These are phyloP conservation scores for Harringtonia aguacate DNA, from an alignment of 2,329 filamentous ascomycete genomes.

Conservation along the genomic window DNA sequence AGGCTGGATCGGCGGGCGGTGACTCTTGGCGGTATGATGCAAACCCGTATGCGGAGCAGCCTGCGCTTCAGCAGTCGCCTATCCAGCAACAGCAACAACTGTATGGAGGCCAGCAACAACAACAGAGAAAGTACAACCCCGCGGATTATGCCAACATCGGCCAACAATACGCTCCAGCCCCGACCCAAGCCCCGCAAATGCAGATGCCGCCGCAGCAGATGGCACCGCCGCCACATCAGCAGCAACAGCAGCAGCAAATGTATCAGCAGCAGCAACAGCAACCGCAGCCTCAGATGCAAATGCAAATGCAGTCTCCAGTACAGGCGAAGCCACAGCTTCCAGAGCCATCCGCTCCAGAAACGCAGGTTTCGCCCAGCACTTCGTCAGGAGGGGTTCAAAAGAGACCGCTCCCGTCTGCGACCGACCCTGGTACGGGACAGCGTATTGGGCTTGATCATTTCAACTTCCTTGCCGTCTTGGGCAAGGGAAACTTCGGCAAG, in stretches of 20 bases:
- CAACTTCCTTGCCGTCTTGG: constrained; percentile 95
- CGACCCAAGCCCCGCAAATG: constrained; percentile 20
- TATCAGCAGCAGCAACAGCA: constrained; percentile 13
- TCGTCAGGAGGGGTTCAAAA: constrained; percentile 14
- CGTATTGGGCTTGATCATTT: constrained; percentile 96
- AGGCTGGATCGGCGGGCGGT: constrained; percentile 12
- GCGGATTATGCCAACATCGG: constrained; percentile 60
- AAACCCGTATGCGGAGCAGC: constrained; percentile 19
- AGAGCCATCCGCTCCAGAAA: constrained; percentile 23
- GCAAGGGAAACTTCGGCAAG: constrained; percentile 99
- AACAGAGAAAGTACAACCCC: constrained; percentile 66
- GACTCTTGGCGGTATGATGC: constrained; percentile 19
- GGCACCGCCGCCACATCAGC: constrained; percentile 22
- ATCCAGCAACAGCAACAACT: constrained; percentile 17
- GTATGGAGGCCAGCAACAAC: constrained; percentile 34
- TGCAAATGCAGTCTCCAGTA: constrained; percentile 13
- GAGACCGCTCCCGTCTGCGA: constrained; percentile 61
- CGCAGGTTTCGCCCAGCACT: constrained; percentile 24
- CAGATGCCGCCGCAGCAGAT: constrained; percentile 25
- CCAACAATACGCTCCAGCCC: constrained; percentile 30
- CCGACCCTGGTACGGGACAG: constrained; percentile 61
- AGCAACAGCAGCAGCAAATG: constrained; percentile 17
- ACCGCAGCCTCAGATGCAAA: constrained; percentile 12
- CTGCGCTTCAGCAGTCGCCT: constrained; percentile 5
- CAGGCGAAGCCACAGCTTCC: constrained; percentile 28